These are phyloP conservation scores for Eudorina sp. DNA, from an alignment of 139 green algal genomes.

Conservation along the genomic window DNA sequence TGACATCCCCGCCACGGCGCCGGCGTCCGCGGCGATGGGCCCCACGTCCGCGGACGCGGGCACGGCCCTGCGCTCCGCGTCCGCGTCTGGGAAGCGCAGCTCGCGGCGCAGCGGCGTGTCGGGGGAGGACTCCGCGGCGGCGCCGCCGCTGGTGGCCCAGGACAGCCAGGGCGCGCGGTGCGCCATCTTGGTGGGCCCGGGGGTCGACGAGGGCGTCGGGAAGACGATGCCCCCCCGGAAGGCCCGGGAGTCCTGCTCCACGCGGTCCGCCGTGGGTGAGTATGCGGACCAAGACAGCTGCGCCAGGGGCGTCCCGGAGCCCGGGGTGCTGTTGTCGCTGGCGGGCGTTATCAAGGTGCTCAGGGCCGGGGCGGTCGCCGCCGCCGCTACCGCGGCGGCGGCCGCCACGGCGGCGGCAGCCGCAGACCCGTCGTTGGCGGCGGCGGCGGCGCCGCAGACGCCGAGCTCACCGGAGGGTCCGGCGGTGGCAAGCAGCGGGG, in stretches of 20 bases:
- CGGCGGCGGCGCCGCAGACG: neutral
- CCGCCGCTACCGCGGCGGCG: neutral
- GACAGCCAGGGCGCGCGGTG: constrained; percentile 1
- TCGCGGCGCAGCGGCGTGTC: neutral
- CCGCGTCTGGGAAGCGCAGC: neutral
- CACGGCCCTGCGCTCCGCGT: neutral
- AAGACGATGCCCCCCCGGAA: constrained; percentile 2
- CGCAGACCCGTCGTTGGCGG: neutral
- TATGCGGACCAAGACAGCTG: neutral
- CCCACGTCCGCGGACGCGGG: neutral
- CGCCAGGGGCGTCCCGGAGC: neutral
- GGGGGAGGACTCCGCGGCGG: neutral
- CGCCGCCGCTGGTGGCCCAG: neutral
- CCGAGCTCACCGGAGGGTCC: neutral
- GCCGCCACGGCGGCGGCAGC: neutral
- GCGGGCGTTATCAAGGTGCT: neutral
- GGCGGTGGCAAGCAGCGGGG: neutral
- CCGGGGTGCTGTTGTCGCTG: neutral
- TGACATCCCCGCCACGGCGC: neutral
- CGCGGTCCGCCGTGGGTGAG: neutral
- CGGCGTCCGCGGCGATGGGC: neutral
- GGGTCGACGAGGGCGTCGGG: neutral
- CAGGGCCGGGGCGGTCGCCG: neutral
- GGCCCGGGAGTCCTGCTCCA: neutral
- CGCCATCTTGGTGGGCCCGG: neutral